These are phyloP conservation scores for Grosmannia clavigera DNA, from an alignment of 2,329 filamentous ascomycete species.

Conservation along the genomic window DNA sequence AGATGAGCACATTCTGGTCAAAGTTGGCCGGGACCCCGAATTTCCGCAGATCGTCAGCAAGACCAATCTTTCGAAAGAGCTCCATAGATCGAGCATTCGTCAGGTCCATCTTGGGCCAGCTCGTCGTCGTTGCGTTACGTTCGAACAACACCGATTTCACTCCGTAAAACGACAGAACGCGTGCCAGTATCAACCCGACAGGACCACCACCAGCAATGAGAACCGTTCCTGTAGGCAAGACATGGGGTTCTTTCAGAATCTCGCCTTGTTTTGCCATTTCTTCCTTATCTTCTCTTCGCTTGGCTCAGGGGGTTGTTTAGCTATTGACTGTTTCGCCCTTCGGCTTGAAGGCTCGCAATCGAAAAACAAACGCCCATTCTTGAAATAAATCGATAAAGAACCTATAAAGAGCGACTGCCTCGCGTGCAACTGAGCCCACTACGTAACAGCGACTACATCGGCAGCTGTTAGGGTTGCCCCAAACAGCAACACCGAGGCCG, in stretches of 20 bases:
- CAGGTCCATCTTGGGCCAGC: slow-evolving; percentile 25
- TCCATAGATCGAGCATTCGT: slow-evolving; percentile 21
- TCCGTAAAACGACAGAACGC: slow-evolving; percentile 2
- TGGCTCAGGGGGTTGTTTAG: not conserved
- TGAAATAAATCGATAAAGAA: not conserved
- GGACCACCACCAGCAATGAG: slow-evolving; percentile 6
- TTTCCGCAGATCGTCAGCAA: slow-evolving; percentile 16
- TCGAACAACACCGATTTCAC: slow-evolving; percentile 2
- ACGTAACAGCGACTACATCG: not conserved
- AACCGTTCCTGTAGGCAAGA: slow-evolving; percentile 1
- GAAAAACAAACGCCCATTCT: not conserved
- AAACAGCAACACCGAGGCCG: not conserved
- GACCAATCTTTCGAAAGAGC: slow-evolving; percentile 17
- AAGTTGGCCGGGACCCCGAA: slow-evolving; percentile 9
- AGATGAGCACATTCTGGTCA: slow-evolving; percentile 11
- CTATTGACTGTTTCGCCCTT: not conserved
- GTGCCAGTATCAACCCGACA: slow-evolving; percentile 3
- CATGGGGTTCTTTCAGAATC: not conserved
- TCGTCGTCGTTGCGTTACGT: slow-evolving; percentile 5
- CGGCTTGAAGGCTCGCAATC: not conserved
- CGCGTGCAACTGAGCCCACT: not conserved
- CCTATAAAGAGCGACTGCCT: not conserved
- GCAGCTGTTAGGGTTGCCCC: not conserved
- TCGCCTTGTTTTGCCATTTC: not conserved
- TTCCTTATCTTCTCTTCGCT: not conserved